A percentile compares a stretch with the other conserved stretches of the same genome.
Evolutionary conservation across 2,329 filamentous ascomycete genomes (phyloP).

Genomic region (Claviceps africana): DNA sequence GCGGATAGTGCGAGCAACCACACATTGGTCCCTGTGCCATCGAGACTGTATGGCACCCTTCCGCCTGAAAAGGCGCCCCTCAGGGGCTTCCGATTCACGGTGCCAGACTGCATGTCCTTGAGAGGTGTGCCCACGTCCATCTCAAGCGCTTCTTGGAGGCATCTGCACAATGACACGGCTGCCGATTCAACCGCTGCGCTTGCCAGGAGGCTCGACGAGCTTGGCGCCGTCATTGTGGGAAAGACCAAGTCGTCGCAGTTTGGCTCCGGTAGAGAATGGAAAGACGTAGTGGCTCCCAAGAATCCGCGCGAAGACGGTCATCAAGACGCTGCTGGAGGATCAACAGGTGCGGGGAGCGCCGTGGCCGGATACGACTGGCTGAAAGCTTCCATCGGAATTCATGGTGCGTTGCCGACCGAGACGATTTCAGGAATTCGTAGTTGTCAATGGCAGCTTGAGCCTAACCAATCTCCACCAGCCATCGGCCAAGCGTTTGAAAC

Average conservation of each 20-base stretch:
- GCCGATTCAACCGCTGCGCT: slow-evolving; percentile 31
- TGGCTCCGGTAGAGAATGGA: slow-evolving; percentile 27
- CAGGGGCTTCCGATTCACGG: slow-evolving; percentile 22
- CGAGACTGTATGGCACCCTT: slow-evolving; percentile 19
- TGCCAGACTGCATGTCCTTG: slow-evolving; percentile 21
- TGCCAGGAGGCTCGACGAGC: slow-evolving; percentile 41
- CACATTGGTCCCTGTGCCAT: slow-evolving; percentile 24
- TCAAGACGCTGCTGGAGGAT: slow-evolving; percentile 20
- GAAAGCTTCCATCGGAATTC: slow-evolving; percentile 21
- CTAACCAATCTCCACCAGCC: not conserved
- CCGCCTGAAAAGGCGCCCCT: slow-evolving; percentile 19
- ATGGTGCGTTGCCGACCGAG: slow-evolving; percentile 15
- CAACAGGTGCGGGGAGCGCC: slow-evolving; percentile 24
- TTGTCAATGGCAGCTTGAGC: not conserved
- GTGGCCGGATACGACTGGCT: slow-evolving; percentile 29
- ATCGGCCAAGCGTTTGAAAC: slow-evolving; percentile 12
- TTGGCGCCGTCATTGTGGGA: slow-evolving; percentile 42
- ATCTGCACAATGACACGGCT: slow-evolving; percentile 31
- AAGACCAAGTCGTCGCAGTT: slow-evolving; percentile 39
- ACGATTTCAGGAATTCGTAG: not conserved
- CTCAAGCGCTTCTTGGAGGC: slow-evolving; percentile 44
- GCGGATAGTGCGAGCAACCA: not conserved
- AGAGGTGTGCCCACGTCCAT: slow-evolving; percentile 39
- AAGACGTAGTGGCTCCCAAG: slow-evolving; percentile 26
- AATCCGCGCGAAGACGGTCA: slow-evolving; percentile 35